Evolutionary conservation across 768 basidiomycete genomes (phyloP).

Genomic region (Gyrodon lividus): DNA sequence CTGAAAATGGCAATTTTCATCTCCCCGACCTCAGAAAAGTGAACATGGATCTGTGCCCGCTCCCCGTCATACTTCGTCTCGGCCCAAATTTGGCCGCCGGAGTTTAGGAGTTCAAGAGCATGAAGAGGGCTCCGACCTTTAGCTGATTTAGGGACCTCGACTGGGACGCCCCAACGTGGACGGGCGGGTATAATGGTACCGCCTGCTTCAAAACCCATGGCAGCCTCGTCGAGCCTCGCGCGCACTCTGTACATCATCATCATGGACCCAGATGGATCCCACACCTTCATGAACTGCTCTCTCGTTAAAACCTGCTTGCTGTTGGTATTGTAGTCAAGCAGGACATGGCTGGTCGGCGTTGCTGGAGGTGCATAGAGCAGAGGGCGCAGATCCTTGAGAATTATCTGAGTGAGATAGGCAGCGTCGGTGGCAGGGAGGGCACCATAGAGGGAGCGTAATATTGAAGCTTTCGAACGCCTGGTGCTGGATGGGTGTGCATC

Average conservation of each 20-base stretch:
- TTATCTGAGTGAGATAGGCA: conserved; percentile 77
- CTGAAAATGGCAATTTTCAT: conserved; percentile 75
- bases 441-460: conserved; percentile 60
- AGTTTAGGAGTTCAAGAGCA: conserved; percentile 43
- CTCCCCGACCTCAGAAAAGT: conserved; percentile 37
- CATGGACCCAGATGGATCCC: conserved; percentile 64
- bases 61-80: conserved; percentile 97
- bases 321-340: conserved; percentile 56
- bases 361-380: conserved; percentile 66
- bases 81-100: conserved; percentile 55
- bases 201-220: conserved; percentile 41
- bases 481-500: conserved; percentile 30
- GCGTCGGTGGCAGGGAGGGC: conserved; percentile 61
- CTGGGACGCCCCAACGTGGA: conserved; percentile 57
- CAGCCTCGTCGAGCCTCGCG: conserved; percentile 60
- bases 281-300: conserved; percentile 65
- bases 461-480: conserved; percentile 31
- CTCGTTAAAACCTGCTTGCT: conserved; percentile 55
- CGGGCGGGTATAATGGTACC: conserved; percentile 20
- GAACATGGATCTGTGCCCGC: conserved; percentile 88
- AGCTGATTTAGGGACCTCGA: conserved; percentile 80
- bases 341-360: conserved; percentile 42
- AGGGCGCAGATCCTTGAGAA: conserved; percentile 83
- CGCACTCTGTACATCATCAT: conserved; percentile 49
- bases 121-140: conserved; percentile 67